These are phyloP conservation scores for Fennellomyces sp. DNA, from an alignment of 371 early-diverging fungal genomes.

Conservation along the genomic window DNA sequence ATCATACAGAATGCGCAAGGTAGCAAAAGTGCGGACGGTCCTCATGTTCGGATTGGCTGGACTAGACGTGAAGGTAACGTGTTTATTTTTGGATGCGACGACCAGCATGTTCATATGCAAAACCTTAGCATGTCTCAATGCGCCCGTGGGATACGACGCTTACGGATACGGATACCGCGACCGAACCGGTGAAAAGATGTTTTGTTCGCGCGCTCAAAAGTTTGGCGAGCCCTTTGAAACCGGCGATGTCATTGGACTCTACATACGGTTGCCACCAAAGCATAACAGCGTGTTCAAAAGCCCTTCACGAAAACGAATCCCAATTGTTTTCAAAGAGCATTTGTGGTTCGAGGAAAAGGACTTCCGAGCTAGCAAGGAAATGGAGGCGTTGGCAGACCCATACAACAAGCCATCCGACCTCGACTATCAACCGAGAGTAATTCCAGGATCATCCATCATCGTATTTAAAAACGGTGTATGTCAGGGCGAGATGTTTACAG, in stretches of 20 bases:
- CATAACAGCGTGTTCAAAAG: slow-evolving; percentile 45
- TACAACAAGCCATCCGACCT: slow-evolving; percentile 27
- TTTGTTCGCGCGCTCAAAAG: slow-evolving; percentile 56
- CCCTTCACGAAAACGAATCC: slow-evolving; percentile 55
- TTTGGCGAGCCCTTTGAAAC: slow-evolving; percentile 66
- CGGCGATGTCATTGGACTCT: slow-evolving; percentile 73
- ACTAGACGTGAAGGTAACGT: slow-evolving; percentile 68
- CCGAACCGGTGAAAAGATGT: slow-evolving; percentile 66
- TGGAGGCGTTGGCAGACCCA: slow-evolving; percentile 53
- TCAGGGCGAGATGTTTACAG: slow-evolving; percentile 66
- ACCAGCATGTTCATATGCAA: no score
- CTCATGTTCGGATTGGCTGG: slow-evolving; percentile 73
- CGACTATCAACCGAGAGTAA: slow-evolving; percentile 32
- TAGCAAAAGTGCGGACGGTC: slow-evolving; percentile 38
- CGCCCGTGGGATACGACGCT: slow-evolving; percentile 74
- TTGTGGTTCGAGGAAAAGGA: slow-evolving; percentile 73
- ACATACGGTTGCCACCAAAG: slow-evolving; percentile 60
- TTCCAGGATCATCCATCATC: slow-evolving; percentile 60
- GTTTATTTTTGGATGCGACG: background rate
- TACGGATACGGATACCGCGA: slow-evolving; percentile 74
- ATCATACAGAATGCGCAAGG: slow-evolving; percentile 49
- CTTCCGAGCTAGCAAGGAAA: slow-evolving; percentile 59
- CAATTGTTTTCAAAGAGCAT: slow-evolving; percentile 66
- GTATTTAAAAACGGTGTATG: slow-evolving; percentile 71
- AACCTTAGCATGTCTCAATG: slow-evolving; percentile 61